Conservation (phyloP, 805 yeast species). For the Lipomyces japonicus region DNA sequence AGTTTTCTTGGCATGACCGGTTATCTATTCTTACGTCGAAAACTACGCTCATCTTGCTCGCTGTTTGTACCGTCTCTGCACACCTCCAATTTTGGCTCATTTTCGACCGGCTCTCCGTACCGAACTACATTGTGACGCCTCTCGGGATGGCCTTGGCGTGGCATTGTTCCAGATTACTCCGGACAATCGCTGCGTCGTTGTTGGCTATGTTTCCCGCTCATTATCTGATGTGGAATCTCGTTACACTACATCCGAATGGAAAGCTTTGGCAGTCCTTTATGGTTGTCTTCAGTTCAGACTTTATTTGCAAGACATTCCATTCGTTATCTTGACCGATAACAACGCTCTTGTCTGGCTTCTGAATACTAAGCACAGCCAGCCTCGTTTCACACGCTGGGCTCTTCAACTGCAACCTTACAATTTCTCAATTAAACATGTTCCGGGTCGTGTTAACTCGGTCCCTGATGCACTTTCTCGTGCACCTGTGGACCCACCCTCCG, state of each 20-base stretch:
- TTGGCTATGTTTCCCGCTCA: not conserved
- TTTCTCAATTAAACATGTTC: not conserved
- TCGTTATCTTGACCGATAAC: not conserved
- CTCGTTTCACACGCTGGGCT: not conserved
- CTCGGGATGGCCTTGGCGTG: not conserved
- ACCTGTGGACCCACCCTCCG: not conserved
- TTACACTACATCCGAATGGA: not conserved
- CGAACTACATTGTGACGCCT: not conserved
- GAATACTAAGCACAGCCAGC: not conserved
- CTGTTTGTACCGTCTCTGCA: not conserved
- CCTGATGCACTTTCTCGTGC: not conserved
- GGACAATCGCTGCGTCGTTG: not conserved
- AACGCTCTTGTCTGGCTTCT: not conserved
- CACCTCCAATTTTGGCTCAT: not conserved
- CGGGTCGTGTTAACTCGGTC: not conserved
- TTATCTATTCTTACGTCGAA: not conserved
- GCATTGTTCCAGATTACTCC: not conserved
- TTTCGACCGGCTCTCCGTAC: not conserved
- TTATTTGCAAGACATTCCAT: not conserved
- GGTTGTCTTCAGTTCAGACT: not conserved
- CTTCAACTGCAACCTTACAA: not conserved
- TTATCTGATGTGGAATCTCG: not conserved
- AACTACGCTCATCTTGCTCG: not conserved
- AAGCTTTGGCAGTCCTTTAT: not conserved
- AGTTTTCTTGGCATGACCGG: conserved; percentile 7